phyloP scores from a whole-genome alignment of 2,329 filamentous ascomycete genomes.

The Lachnum nothofagi region DNA sequence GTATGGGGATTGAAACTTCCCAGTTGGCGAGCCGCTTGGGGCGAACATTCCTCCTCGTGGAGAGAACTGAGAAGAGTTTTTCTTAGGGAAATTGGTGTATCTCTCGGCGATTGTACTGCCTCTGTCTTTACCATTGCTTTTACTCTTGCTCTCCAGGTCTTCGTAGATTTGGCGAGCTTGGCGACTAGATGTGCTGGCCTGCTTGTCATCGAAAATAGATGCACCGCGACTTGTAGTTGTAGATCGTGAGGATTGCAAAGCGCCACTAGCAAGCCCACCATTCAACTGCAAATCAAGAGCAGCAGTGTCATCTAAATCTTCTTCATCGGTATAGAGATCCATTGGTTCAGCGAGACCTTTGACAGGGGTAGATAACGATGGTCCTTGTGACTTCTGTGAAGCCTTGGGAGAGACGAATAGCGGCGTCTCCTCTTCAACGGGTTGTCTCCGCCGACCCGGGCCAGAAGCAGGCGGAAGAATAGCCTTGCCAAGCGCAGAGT shows the following conservation, averaged over 20 bases:
- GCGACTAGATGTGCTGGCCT: neutral
- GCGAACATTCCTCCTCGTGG: neutral
- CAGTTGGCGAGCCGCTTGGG: neutral
- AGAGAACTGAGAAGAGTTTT: neutral
- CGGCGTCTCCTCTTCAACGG: slow-evolving; percentile 1
- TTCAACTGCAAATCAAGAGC: slow-evolving; percentile 18
- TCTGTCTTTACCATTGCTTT: neutral
- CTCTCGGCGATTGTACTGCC: neutral
- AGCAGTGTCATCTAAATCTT: slow-evolving; percentile 11
- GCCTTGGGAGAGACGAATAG: slow-evolving; percentile 5
- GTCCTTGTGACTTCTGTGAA: slow-evolving; percentile 15
- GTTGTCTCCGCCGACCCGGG: slow-evolving; percentile 2
- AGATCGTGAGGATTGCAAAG: slow-evolving; percentile 2
- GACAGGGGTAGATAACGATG: slow-evolving; percentile 21
- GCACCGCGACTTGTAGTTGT: neutral
- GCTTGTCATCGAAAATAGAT: neutral
- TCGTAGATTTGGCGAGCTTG: slow-evolving; percentile 13
- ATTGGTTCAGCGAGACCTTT: slow-evolving; percentile 9
- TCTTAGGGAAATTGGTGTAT: neutral
- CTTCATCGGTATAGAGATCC: slow-evolving; percentile 15
- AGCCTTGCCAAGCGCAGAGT: neutral
- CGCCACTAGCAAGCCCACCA: neutral
- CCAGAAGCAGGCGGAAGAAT: slow-evolving; percentile 1
- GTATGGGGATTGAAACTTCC: neutral
- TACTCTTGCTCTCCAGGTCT: slow-evolving; percentile 7